Evolutionary conservation across 805 yeast genomes (phyloP).

Genomic region (Candida morakotiae): DNA sequence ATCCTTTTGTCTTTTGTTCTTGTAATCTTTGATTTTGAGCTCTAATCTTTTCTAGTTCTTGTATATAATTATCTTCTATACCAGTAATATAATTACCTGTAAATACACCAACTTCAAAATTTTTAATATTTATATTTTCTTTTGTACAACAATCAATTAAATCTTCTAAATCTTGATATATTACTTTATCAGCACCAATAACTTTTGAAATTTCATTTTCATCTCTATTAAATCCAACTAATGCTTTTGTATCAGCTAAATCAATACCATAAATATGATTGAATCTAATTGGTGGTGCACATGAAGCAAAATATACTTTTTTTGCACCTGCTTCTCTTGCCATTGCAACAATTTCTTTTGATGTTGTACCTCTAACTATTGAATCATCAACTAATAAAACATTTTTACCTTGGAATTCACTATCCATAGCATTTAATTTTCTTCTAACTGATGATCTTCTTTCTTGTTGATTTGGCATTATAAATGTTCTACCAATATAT

Average conservation of each 20-base stretch:
- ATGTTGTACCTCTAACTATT: slow-evolving; percentile 96
- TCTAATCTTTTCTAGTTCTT: slow-evolving; percentile 77
- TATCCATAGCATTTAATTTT: slow-evolving; percentile 92
- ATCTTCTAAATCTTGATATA: slow-evolving; percentile 83
- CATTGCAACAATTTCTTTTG: slow-evolving; percentile 94
- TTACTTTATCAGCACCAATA: slow-evolving; percentile 87
- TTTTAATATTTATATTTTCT: slow-evolving; percentile 42
- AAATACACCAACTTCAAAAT: slow-evolving; percentile 95
- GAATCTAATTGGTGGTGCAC: slow-evolving; percentile 96
- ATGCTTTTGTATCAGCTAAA: slow-evolving; percentile 89
- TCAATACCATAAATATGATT: slow-evolving; percentile 98
- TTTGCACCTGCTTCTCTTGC: slow-evolving; percentile 98
- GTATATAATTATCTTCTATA: slow-evolving; percentile 74
- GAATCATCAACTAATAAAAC: slow-evolving; percentile 95
- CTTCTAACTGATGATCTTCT: slow-evolving; percentile 91
- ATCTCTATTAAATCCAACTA: slow-evolving; percentile 79
- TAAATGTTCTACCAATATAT: slow-evolving; percentile 95
- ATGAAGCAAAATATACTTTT: slow-evolving; percentile 92
- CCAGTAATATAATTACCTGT: slow-evolving; percentile 96
- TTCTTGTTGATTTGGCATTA: slow-evolving; percentile 96
- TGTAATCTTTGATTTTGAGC: slow-evolving; percentile 65
- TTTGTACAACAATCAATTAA: slow-evolving; percentile 67
- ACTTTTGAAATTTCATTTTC: slow-evolving; percentile 72
- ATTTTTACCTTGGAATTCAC: slow-evolving; percentile 79
- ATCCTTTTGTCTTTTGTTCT: slow-evolving; percentile 34